These are phyloP conservation scores for Astragalus membranaceus DNA, from an alignment of 306 rosid species.

Conservation along the genomic window DNA sequence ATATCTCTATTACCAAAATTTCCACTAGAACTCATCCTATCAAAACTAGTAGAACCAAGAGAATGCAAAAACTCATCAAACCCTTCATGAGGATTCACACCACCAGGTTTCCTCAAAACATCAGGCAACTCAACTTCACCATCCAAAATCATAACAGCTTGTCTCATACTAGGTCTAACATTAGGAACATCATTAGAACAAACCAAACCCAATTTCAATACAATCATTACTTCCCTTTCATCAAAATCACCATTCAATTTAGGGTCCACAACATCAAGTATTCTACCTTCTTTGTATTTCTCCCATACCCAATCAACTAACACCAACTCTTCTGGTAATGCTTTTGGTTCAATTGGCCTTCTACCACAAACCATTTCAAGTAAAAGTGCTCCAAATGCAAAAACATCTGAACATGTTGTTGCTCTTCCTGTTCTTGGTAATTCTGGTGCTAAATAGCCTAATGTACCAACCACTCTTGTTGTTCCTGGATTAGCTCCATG, in stretches of 20 bases:
- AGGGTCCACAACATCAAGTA: slow-evolving; percentile 49
- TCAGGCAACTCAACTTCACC: slow-evolving; percentile 48
- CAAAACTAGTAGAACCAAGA: slow-evolving; percentile 54
- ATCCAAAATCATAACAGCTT: slow-evolving; percentile 55
- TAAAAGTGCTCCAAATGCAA: slow-evolving; percentile 67
- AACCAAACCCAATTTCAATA: slow-evolving; percentile 61
- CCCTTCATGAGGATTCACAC: slow-evolving; percentile 33
- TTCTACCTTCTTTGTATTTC: slow-evolving; percentile 36
- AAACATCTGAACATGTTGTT: slow-evolving; percentile 65
- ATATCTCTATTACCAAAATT: slow-evolving; percentile 28
- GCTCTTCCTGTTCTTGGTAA: slow-evolving; percentile 68
- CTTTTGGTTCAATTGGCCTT: slow-evolving; percentile 66
- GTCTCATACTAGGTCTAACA: slow-evolving; percentile 61
- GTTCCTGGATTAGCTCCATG: slow-evolving; percentile 71
- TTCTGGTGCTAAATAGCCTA: slow-evolving; percentile 87
- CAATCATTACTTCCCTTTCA: slow-evolving; percentile 36
- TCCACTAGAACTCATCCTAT: slow-evolving; percentile 37
- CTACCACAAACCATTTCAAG: slow-evolving; percentile 69
- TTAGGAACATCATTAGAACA: slow-evolving; percentile 45
- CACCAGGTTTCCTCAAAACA: slow-evolving; percentile 35
- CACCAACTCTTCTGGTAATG: slow-evolving; percentile 46
- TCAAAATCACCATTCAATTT: slow-evolving; percentile 41
- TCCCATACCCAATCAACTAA: slow-evolving; percentile 87
- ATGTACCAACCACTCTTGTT: slow-evolving; percentile 75
- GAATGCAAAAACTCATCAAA: slow-evolving; percentile 63